phyloP scores from a whole-genome alignment of 2,329 filamentous ascomycete genomes.

The Plectosphaerella plurivora region DNA sequence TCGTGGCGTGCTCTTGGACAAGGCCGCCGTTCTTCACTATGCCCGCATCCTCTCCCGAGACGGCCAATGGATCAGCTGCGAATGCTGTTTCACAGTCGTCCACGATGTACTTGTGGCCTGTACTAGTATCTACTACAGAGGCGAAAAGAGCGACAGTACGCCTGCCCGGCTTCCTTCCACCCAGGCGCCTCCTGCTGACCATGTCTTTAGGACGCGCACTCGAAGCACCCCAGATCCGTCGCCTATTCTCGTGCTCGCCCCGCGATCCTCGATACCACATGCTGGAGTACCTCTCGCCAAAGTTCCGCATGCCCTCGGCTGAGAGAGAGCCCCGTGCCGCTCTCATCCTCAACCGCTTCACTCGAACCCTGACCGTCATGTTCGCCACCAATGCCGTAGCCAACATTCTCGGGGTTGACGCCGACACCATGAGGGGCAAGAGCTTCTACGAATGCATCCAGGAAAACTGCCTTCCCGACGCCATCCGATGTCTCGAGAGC shows the following conservation, averaged over 20 bases:
- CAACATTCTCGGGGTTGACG: constrained; percentile 68
- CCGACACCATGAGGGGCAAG: constrained; percentile 65
- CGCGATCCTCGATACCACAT: constrained; percentile 85
- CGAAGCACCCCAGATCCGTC: constrained; percentile 73
- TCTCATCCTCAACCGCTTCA: constrained; percentile 82
- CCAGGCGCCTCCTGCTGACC: background rate
- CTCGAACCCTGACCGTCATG: constrained; percentile 77
- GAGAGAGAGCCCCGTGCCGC: constrained; percentile 78
- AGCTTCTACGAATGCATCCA: constrained; percentile 88
- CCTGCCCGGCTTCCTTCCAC: constrained; percentile 12
- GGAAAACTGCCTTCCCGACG: constrained; percentile 70
- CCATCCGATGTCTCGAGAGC: constrained; percentile 73
- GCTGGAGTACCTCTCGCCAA: constrained; percentile 78
- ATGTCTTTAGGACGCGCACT: constrained; percentile 60
- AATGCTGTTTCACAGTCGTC: constrained; percentile 86
- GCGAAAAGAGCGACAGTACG: constrained; percentile 71
- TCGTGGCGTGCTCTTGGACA: constrained; percentile 72
- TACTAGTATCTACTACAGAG: constrained; percentile 70
- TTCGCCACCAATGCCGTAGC: constrained; percentile 75
- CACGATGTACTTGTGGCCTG: constrained; percentile 84
- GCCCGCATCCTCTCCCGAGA: constrained; percentile 64
- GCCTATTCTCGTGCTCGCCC: constrained; percentile 76
- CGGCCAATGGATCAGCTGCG: constrained; percentile 72
- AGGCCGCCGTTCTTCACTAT: constrained; percentile 80
- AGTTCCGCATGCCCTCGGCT: constrained; percentile 62